phyloP scores from a whole-genome alignment of 2,329 filamentous ascomycete species.

The Arthrobotrys conoides region DNA sequence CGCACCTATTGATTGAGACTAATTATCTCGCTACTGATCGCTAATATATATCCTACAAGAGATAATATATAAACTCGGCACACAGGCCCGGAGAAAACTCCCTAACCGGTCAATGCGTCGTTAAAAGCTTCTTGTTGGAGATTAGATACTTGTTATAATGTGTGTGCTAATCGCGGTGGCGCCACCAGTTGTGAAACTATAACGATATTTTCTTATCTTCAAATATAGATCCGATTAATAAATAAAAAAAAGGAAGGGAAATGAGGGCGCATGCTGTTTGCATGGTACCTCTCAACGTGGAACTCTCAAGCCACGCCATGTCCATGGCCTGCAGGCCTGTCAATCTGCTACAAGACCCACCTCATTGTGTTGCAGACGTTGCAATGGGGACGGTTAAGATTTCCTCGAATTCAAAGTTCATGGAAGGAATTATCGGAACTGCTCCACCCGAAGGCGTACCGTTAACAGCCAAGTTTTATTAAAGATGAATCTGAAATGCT shows the following conservation, averaged over 20 bases:
- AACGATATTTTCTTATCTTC: constrained; percentile 9
- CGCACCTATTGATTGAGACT: not conserved
- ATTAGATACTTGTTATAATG: no score
- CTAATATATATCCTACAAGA: constrained; percentile 13
- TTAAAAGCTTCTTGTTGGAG: constrained; percentile 13
- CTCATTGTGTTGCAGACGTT: constrained; percentile 15
- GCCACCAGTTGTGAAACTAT: constrained; percentile 26
- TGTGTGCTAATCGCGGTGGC: constrained; percentile 18
- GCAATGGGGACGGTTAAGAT: constrained; percentile 17
- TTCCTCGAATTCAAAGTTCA: not conserved
- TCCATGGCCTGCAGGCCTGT: constrained; percentile 10
- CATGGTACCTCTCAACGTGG: constrained; percentile 14
- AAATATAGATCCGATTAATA: constrained; percentile 38
- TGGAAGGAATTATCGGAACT: not conserved
- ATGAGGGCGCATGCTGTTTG: not conserved
- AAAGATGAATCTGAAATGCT: constrained; percentile 37
- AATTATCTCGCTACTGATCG: constrained; percentile 6
- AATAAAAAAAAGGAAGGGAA: constrained; percentile 5
- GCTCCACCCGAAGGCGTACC: not conserved
- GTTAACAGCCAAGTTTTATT: constrained; percentile 5
- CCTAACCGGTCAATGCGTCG: constrained; percentile 17
- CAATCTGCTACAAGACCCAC: constrained; percentile 31
- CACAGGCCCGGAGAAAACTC: constrained; percentile 19
- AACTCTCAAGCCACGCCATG: constrained; percentile 25
- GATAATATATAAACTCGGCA: not conserved